A percentile compares a stretch with the other conserved stretches of the same genome.
phyloP scores from a whole-genome alignment of 1,139 yeast genomes.

The Casaregolazyma suthepensis region DNA sequence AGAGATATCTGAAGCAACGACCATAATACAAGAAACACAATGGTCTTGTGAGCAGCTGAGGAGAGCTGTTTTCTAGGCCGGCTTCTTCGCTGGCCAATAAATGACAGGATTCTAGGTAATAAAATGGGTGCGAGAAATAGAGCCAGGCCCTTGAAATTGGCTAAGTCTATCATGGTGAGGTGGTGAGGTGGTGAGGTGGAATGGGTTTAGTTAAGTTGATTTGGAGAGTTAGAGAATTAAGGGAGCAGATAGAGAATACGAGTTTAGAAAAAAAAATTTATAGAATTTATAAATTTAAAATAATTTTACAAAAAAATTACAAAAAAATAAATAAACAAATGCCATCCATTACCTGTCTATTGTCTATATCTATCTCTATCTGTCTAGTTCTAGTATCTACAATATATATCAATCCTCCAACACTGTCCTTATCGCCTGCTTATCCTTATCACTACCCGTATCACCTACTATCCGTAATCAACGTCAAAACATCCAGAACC shows the following conservation, averaged over 20 bases:
- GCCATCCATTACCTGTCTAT: not conserved
- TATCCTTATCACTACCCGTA: too few species aligned
- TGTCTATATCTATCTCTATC: not conserved
- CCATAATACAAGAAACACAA: not conserved
- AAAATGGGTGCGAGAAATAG: not conserved
- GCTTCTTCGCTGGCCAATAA: not conserved
- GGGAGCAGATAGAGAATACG: too few species aligned
- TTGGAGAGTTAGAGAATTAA: too few species aligned
- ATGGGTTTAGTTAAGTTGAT: too few species aligned
- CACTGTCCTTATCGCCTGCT: too few species aligned
- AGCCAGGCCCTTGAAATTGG: not conserved
- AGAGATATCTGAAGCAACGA: not conserved
- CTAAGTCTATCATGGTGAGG: not conserved
- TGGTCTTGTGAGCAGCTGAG: not conserved
- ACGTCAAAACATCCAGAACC: slow-evolving; percentile 54
- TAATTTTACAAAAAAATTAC: too few species aligned
- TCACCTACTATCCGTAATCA: not conserved
- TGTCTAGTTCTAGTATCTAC: not conserved
- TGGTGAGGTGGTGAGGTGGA: not conserved
- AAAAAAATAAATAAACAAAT: too few species aligned
- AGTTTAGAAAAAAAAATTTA: too few species aligned
- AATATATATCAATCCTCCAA: not conserved
- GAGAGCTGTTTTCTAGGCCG: not conserved
- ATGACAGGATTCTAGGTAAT: not conserved
- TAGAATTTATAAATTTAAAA: too few species aligned